These are phyloP conservation scores for Yarrowia sp. DNA, from an alignment of 805 yeast species.

Conservation along the genomic window DNA sequence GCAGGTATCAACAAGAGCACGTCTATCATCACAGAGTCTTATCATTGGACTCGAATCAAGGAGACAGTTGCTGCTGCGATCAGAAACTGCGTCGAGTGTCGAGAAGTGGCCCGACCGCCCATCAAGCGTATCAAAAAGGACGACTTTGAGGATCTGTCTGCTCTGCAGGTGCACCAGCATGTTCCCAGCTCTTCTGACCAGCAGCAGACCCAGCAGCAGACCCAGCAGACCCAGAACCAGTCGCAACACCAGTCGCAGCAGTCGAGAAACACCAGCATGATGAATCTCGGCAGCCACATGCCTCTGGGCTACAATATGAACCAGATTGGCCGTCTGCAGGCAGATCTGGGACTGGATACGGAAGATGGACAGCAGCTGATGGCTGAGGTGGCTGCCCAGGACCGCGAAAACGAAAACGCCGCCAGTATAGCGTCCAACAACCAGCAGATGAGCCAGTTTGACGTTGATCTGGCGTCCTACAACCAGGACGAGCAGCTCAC, in stretches of 20 bases:
- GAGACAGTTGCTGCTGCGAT: conserved; percentile 84
- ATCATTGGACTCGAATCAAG: conserved; percentile 91
- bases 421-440: conserved; percentile 47
- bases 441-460: conserved; percentile 34
- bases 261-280: conserved; percentile 2
- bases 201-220: conserved; percentile 1
- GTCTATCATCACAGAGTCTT: conserved; percentile 73
- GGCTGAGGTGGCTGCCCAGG: conserved; percentile 63
- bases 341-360: conserved; percentile 50
- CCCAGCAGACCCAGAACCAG: conserved; percentile 1
- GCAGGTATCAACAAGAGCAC: conserved; percentile 92
- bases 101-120: conserved; percentile 54
- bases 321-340: conserved; percentile 38
- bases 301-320: conserved; percentile 30
- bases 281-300: conserved; percentile 19
- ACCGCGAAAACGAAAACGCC: conserved; percentile 4
- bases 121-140: conserved; percentile 45
- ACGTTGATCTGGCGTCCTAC: conserved; percentile 38
- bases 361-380: conserved; percentile 58
- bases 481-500: conserved; percentile 42
- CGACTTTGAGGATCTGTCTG: conserved; percentile 43
- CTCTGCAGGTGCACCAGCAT: conserved; percentile 25
- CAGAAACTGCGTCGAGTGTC: conserved; percentile 75
- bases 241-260: conserved; percentile 29
- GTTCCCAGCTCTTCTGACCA: conserved; percentile 12